Evolutionary conservation across 345 rosid genomes (phyloP), one percentile per base, ranked within the genome.

Genomic region (Dipteronia sinensis): DNA sequence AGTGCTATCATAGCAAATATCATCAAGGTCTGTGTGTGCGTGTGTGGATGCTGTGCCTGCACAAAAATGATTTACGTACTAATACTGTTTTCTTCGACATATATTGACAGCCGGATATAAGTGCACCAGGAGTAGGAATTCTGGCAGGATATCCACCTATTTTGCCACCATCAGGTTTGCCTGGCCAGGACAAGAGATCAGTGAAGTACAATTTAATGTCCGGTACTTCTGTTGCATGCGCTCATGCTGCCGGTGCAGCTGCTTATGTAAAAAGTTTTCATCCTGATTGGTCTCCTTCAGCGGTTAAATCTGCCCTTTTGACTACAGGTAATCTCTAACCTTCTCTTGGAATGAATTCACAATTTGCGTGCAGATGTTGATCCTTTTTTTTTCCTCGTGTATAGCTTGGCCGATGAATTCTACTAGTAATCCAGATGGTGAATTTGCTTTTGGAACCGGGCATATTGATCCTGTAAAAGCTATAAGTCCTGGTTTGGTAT

Each of bases 211-310:
- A 64, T 77, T n/a, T 89, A 12, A 0, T 82, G 20, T 83, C 90
- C 1, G 94, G 90, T 71, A 90, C 94, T n/a, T 89, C 91, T 22
- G 87, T 90, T 88, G 9, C 94, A 49, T 86, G 89, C 71, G 91
- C 94, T 0, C 94, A 90, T 70, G 83, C 70, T 34, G 79, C 93
- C 9, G 89, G 87, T 47, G 77, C 65, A 42, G 89, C 90, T 7
- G 87, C 87, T 46, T 82, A 87, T 76, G 9, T 87, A 7, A 85
- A 87, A 67, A 7, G 88, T 6, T 77, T 80, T 67, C 89, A 88
- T 75, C 89, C 92, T 8, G 74, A 63, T 53, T 92, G 92, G 92
- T 89, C 94, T 68, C 89, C 91, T 77, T 79, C 92, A 2, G 86
- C 91, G 56, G 87, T 91, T 74, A 84, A 88, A 80, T 89, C 95